Conservation (phyloP, 2,329 filamentous ascomycete genomes). For the Pezicula radicicola region DNA sequence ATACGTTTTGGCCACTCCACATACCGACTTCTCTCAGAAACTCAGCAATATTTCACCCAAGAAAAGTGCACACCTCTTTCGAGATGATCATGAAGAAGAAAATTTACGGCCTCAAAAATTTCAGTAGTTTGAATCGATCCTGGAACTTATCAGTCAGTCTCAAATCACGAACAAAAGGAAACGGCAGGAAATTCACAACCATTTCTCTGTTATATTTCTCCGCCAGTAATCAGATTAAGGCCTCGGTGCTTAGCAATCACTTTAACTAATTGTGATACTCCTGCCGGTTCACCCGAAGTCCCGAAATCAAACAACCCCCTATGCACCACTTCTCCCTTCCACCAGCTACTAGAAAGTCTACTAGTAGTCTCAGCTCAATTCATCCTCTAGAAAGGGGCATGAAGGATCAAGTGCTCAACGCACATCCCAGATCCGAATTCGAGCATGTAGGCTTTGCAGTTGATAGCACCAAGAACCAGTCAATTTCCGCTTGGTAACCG, state of each 20-base stretch:
- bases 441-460: slow-evolving; percentile 39
- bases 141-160: slow-evolving; percentile 2
- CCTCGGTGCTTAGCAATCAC: slow-evolving; percentile 12
- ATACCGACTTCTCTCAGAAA: slow-evolving; percentile 11
- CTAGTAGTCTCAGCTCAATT: slow-evolving; percentile 6
- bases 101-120: slow-evolving; percentile 14
- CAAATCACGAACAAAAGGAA: not conserved
- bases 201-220: slow-evolving; percentile 22
- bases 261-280: slow-evolving; percentile 37
- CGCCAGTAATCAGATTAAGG: slow-evolving; percentile 17
- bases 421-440: slow-evolving; percentile 34
- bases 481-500: slow-evolving; percentile 40
- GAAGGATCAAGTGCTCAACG: slow-evolving; percentile 22
- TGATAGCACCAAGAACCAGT: slow-evolving; percentile 39
- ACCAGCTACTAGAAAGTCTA: slow-evolving; percentile 9
- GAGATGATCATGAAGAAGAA: slow-evolving; percentile 32
- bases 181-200: slow-evolving; percentile 10
- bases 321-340: slow-evolving; percentile 25
- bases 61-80: slow-evolving; percentile 26
- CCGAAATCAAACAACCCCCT: slow-evolving; percentile 32
- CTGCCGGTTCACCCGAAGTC: slow-evolving; percentile 34
- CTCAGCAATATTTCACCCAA: slow-evolving; percentile 20
- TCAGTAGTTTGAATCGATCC: slow-evolving; percentile 22
- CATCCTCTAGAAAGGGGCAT: slow-evolving; percentile 15
- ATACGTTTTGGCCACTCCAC: slow-evolving; percentile 18